Conservation (phyloP, 192 early-diverging fungal genomes). For the Coemansia sp. region DNA sequence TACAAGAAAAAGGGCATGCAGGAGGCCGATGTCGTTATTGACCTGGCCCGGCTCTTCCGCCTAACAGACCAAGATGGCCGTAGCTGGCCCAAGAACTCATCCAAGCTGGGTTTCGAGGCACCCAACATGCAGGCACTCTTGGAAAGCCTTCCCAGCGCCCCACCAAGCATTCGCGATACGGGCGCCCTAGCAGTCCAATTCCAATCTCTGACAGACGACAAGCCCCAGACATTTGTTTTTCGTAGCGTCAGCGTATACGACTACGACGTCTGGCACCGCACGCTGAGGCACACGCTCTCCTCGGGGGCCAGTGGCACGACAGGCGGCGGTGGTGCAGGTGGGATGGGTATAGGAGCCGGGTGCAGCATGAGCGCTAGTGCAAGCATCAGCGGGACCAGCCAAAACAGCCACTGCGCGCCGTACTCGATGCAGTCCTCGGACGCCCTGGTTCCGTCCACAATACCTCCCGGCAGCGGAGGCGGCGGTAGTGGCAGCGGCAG, state of each 20-base stretch:
- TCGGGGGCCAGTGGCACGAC: conserved; percentile 7
- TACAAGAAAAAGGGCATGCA: conserved; percentile 34
- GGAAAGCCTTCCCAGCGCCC: conserved; percentile 11
- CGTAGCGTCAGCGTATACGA: conserved; percentile 29
- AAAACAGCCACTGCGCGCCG: conserved; percentile 17
- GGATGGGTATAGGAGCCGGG: conserved; percentile 5
- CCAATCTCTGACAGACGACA: background rate
- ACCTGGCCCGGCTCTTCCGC: conserved; percentile 34
- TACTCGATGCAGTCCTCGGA: conserved; percentile 10
- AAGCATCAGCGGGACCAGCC: conserved; percentile 35
- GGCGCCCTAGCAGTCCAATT: conserved; percentile 47
- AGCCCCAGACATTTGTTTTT: conserved; percentile 17
- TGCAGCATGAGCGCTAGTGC: conserved; percentile 34
- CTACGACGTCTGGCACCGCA: conserved; percentile 38
- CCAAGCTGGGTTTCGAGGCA: conserved; percentile 10
- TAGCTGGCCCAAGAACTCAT: conserved; percentile 33
- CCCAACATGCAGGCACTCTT: conserved; percentile 15
- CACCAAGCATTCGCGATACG: conserved; percentile 4
- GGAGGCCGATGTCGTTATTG: conserved; percentile 28
- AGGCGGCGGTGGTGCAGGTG: conserved; percentile 7
- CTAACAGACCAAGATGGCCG: conserved; percentile 40
- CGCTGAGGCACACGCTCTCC: conserved; percentile 32
- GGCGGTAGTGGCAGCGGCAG: background rate
- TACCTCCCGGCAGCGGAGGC: background rate
- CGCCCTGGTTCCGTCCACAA: background rate